A percentile compares a stretch with the other conserved stretches of the same genome.
Evolutionary conservation across 2,329 filamentous ascomycete genomes (phyloP).

Genomic region (Aspergillus terreus): DNA sequence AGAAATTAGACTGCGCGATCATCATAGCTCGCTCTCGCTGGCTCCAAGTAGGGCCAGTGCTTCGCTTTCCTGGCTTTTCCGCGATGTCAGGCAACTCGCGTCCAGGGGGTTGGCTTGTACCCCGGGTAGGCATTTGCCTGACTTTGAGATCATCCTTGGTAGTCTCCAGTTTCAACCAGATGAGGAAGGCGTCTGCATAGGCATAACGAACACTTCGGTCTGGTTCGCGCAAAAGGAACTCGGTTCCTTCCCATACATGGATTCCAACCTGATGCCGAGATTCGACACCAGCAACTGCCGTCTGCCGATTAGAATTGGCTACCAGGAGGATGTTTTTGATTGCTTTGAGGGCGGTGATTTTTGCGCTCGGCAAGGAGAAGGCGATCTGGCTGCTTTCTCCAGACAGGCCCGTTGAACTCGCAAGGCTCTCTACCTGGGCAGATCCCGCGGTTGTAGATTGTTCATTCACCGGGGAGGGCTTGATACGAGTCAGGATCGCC

Average conservation of each 20-base stretch:
- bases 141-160: slow-evolving; percentile 62
- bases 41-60: slow-evolving; percentile 63
- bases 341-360: slow-evolving; percentile 65
- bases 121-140: slow-evolving; percentile 53
- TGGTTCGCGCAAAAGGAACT: slow-evolving; percentile 82
- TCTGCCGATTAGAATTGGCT: slow-evolving; percentile 65
- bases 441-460: slow-evolving; percentile 44
- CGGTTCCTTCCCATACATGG: slow-evolving; percentile 91
- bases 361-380: slow-evolving; percentile 61
- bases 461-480: slow-evolving; percentile 54
- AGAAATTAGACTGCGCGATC: slow-evolving; percentile 62
- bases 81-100: slow-evolving; percentile 38
- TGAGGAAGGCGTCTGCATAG: slow-evolving; percentile 77
- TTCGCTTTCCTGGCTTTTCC: slow-evolving; percentile 54
- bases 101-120: slow-evolving; percentile 40
- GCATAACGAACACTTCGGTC: slow-evolving; percentile 75
- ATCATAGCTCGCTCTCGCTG: slow-evolving; percentile 55
- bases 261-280: slow-evolving; percentile 72
- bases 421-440: slow-evolving; percentile 46
- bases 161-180: slow-evolving; percentile 82
- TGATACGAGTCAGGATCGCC: slow-evolving; percentile 73
- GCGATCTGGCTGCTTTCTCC: slow-evolving; percentile 37
- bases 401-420: slow-evolving; percentile 43
- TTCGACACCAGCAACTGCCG: slow-evolving; percentile 59
- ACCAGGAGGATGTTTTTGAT: slow-evolving; percentile 80